phyloP scores from a whole-genome alignment of 352 stramenopile species.

The Pythium sukuiense region DNA sequence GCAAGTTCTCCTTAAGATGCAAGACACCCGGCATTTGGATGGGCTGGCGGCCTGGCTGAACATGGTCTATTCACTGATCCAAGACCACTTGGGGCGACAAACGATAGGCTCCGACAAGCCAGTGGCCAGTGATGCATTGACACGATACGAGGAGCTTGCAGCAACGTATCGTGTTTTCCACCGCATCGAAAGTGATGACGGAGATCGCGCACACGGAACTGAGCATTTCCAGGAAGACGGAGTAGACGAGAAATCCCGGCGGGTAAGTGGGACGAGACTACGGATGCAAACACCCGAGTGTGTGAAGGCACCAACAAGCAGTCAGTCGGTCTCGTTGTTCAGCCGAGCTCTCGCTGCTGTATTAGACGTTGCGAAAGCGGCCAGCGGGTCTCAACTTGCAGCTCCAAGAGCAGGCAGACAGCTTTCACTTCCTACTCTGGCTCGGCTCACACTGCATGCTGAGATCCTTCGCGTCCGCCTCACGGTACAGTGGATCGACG shows the following conservation, averaged over 20 bases:
- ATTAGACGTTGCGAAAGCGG: background rate
- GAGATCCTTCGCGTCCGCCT: slow-evolving; percentile 42
- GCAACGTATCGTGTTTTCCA: slow-evolving; percentile 1
- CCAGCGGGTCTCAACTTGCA: background rate
- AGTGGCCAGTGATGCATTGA: background rate
- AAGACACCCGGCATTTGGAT: background rate
- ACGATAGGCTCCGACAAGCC: background rate
- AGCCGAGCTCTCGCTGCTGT: background rate
- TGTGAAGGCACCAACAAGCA: background rate
- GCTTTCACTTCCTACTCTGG: slow-evolving; percentile 4
- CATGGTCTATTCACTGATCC: background rate
- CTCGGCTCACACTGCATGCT: slow-evolving; percentile 13
- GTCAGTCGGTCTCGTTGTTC: background rate
- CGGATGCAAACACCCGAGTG: slow-evolving; percentile 7
- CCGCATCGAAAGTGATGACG: background rate
- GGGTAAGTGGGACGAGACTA: slow-evolving; percentile 11
- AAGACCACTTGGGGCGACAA: background rate
- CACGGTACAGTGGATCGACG: slow-evolving; percentile 45
- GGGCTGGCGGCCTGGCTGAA: background rate
- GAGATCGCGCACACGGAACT: background rate
- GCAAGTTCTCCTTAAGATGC: background rate
- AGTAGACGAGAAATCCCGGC: background rate
- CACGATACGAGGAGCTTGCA: background rate
- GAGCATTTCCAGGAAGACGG: background rate
- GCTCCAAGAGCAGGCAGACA: background rate